Conservation (phyloP, 352 stramenopile genomes). For the Pythium oligandrum region DNA sequence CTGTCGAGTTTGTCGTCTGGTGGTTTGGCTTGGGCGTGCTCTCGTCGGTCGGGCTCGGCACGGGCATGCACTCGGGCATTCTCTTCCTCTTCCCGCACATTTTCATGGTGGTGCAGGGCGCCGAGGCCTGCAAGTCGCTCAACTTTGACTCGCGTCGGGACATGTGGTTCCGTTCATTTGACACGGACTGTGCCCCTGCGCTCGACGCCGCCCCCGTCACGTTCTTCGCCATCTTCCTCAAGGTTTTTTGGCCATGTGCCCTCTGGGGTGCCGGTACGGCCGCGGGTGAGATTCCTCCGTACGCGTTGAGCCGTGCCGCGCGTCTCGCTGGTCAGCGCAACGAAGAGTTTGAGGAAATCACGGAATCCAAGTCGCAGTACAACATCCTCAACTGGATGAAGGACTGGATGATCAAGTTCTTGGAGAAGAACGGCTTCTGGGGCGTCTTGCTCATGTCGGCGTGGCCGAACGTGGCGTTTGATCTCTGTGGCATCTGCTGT, state of each 20-base stretch:
- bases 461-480: slow-evolving; percentile 94
- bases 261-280: slow-evolving; percentile 92
- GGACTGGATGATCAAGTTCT: slow-evolving; percentile 91
- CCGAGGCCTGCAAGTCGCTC: slow-evolving; percentile 82
- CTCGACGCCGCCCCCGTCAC: slow-evolving; percentile 49
- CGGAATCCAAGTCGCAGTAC: slow-evolving; percentile 76
- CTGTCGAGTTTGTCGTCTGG: slow-evolving; percentile 88
- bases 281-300: slow-evolving; percentile 92
- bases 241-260: slow-evolving; percentile 88
- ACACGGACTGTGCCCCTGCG: slow-evolving; percentile 53
- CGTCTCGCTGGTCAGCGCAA: slow-evolving; percentile 80
- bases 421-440: slow-evolving; percentile 91
- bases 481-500: slow-evolving; percentile 93
- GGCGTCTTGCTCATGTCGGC: slow-evolving; percentile 92
- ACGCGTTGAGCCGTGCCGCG: slow-evolving; percentile 87
- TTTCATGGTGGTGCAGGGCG: slow-evolving; percentile 88
- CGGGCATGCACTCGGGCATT: slow-evolving; percentile 92
- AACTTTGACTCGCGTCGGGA: slow-evolving; percentile 85
- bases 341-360: slow-evolving; percentile 88
- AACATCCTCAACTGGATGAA: slow-evolving; percentile 91
- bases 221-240: slow-evolving; percentile 85
- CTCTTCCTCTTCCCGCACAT: slow-evolving; percentile 95
- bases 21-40: slow-evolving; percentile 93
- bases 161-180: slow-evolving; percentile 90
- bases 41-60: slow-evolving; percentile 92